Conservation (phyloP, 495 filamentous ascomycete species). For the Aspergillus nanangensis region DNA sequence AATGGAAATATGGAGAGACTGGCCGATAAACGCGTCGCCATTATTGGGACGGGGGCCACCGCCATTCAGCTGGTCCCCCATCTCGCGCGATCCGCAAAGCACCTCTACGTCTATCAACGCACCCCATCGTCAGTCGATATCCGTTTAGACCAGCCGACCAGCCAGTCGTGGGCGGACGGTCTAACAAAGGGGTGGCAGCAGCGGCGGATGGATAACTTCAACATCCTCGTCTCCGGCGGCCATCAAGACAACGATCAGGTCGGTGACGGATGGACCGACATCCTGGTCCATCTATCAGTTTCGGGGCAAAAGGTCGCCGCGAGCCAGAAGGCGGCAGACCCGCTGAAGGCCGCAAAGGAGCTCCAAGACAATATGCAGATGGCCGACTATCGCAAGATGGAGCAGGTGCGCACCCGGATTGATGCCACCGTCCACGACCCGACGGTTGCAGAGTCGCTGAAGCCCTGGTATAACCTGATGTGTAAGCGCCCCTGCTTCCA, state of each 20-base stretch:
- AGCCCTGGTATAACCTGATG: constrained; percentile 27
- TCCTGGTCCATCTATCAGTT: not conserved
- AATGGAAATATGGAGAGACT: constrained; percentile 23
- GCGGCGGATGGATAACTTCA: constrained; percentile 30
- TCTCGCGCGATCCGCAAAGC: constrained; percentile 18
- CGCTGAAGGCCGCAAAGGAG: not conserved
- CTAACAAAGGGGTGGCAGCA: constrained; percentile 44
- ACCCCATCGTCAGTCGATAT: constrained; percentile 42
- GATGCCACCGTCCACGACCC: constrained; percentile 24
- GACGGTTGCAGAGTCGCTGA: constrained; percentile 17
- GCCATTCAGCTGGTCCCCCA: constrained; percentile 34
- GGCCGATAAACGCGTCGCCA: constrained; percentile 37
- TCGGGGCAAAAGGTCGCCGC: not conserved
- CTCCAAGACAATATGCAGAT: too few relatives aligned
- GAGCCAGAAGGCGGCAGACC: too few relatives aligned
- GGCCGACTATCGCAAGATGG: constrained; percentile 3
- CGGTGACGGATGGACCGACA: constrained; percentile 3
- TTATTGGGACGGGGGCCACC: constrained; percentile 44
- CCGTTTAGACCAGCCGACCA: constrained; percentile 34
- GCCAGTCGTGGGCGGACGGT: constrained; percentile 12
- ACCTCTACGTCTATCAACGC: constrained; percentile 41
- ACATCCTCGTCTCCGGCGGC: not conserved
- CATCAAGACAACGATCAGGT: not conserved
- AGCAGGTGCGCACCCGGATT: constrained; percentile 17
- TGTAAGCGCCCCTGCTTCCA: constrained; percentile 31